Percentiles rank a stretch among this genome's conserved stretches.
These are phyloP conservation scores for Ensete ventricosum DNA, from an alignment of 176 grass and related monocot species.

Conservation along the genomic window DNA sequence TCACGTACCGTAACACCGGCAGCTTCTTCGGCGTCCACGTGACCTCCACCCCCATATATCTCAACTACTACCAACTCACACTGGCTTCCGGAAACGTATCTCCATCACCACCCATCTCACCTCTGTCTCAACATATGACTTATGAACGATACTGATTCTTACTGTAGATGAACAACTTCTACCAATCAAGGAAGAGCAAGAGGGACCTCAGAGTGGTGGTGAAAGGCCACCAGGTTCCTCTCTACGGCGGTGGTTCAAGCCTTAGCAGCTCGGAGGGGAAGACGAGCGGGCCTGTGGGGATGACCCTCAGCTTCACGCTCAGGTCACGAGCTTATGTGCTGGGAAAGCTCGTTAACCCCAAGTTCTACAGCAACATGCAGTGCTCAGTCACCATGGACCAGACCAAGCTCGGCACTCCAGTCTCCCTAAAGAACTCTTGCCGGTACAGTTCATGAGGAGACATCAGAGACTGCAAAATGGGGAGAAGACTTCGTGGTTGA, in stretches of 20 bases:
- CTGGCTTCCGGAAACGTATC: slow-evolving; percentile 48
- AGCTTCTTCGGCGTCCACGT: slow-evolving; percentile 94
- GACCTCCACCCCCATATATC: slow-evolving; percentile 37
- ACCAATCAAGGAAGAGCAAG: slow-evolving; percentile 71
- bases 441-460: too few relatives aligned
- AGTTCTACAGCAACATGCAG: slow-evolving; percentile 38
- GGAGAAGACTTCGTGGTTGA: too few relatives aligned
- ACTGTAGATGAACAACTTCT: slow-evolving; percentile 64
- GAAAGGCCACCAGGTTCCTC: slow-evolving; percentile 57
- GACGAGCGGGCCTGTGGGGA: slow-evolving; percentile 38
- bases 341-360: slow-evolving; percentile 63
- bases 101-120: not conserved
- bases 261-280: slow-evolving; percentile 34
- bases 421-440: too few relatives aligned
- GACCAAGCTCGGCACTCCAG: too few relatives aligned
- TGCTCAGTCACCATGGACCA: slow-evolving; percentile 25
- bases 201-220: slow-evolving; percentile 50
- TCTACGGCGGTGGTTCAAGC: slow-evolving; percentile 71
- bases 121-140: too few relatives aligned
- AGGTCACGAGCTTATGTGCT: slow-evolving; percentile 66
- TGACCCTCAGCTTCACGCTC: slow-evolving; percentile 42
- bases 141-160: not conserved
- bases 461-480: too few relatives aligned
- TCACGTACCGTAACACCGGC: slow-evolving; percentile 74
- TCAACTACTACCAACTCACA: slow-evolving; percentile 60